Base-by-base conservation (phyloP, 257 asterid species). In the Capsicum pubescens region DNA sequence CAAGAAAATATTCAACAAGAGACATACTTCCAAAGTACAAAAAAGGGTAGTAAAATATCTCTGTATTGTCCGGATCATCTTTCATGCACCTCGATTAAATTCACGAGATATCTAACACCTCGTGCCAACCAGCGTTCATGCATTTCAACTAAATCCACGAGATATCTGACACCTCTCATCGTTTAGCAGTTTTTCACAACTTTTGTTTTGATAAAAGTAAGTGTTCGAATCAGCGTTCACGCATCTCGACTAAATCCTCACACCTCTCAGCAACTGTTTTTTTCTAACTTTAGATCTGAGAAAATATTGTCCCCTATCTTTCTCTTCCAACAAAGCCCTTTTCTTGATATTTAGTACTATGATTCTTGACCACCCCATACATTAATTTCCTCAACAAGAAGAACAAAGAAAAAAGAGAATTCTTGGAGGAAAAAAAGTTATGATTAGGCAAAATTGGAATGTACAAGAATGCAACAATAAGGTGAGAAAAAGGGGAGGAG, bases 401-500 rank as follows among this genome's bases (percentile, higher is more conserved):
- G 32, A 26, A 26, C 32, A 26, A 26, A 26, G 32, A 32, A 80
- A 61, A 81, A 39, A 39, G 5, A 39, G 44, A 39, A 39, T 39
- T 39, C 44, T 39, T 39, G 44, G 44, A 39, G 55, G 57, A 26
- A 36, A 21, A 84, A 21, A 42, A 87, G 68, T 36, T 83, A 93
- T 93, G 98, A 93, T 86, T 79, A 90, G 93, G 92, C 93, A 92
- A 80, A 89, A 88, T 58, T 67, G 88, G 89, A 91, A 89, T 88
- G 89, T 87, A 87, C 93, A 93, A 84, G 86, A 86, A 80, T 93
- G 90, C 54, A 89, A 88, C 87, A 91, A 90, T 92, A 93, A 88
- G 87, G 96, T 94, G 85, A 95, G 99, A 57, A 95, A 95, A 90
- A 93, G 99, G 74, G 92, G 94, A 3, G 90, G 90, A 83, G 90